A percentile compares a stretch with the other conserved stretches of the same genome.
Evolutionary conservation across 345 rosid species (phyloP).

Genomic region (Iberis pinnata): DNA sequence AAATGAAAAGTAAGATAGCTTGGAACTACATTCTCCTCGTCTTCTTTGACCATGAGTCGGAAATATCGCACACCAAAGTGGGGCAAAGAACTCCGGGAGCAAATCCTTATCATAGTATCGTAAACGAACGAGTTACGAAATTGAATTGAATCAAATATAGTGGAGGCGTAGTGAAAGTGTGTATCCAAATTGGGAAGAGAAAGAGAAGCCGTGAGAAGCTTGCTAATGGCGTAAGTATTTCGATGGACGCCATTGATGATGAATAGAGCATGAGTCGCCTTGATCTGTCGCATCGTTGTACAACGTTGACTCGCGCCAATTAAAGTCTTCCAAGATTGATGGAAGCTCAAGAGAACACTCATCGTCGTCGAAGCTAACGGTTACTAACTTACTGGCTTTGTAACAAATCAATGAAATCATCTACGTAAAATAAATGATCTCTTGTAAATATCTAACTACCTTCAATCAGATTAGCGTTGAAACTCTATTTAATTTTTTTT

Average conservation of each 20-base stretch:
- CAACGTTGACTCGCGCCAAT: slow-evolving; percentile 33
- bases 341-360: slow-evolving; percentile 23
- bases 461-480: no score
- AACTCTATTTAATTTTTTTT: no score
- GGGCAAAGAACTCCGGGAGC: slow-evolving; percentile 34
- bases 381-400: no score
- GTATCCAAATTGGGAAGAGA: slow-evolving; percentile 27
- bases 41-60: slow-evolving; percentile 27
- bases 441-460: no score
- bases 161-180: slow-evolving; percentile 39
- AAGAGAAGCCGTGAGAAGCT: slow-evolving; percentile 36
- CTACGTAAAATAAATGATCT: no score
- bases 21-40: slow-evolving; percentile 20
- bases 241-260: slow-evolving; percentile 34
- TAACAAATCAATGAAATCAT: no score
- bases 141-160: slow-evolving; percentile 32
- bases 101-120: slow-evolving; percentile 46
- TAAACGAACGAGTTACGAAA: slow-evolving; percentile 33
- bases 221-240: slow-evolving; percentile 40
- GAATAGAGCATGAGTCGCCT: slow-evolving; percentile 36
- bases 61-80: slow-evolving; percentile 38
- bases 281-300: slow-evolving; percentile 29
- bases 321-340: slow-evolving; percentile 34
- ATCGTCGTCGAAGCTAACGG: no score
- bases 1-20: slow-evolving; percentile 45